Conservation (phyloP, 2,329 filamentous ascomycete species). For the Zasmidium angulare region DNA sequence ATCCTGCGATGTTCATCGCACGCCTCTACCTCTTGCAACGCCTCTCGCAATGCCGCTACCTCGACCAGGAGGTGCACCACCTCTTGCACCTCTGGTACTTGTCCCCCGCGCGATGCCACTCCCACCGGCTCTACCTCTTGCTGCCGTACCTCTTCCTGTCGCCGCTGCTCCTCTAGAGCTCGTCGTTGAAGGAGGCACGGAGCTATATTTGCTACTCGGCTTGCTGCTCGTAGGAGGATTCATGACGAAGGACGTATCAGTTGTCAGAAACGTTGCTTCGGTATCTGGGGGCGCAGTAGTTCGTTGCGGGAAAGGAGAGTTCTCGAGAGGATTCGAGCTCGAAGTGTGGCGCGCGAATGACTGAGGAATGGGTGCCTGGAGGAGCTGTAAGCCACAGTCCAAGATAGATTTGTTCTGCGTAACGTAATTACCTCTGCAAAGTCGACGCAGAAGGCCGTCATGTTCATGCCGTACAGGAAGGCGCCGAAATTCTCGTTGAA, state of each 20-base stretch:
- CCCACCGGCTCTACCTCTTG: slow-evolving; percentile 12
- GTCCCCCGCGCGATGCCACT: slow-evolving; percentile 37
- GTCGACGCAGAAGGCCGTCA: slow-evolving; percentile 99
- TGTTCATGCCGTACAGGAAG: slow-evolving; percentile 94
- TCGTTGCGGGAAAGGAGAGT: slow-evolving; percentile 24
- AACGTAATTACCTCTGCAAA: slow-evolving; percentile 86
- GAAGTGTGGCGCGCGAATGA: slow-evolving; percentile 68
- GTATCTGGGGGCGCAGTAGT: slow-evolving; percentile 14
- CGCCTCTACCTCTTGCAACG: slow-evolving; percentile 1
- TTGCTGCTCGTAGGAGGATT: slow-evolving; percentile 59
- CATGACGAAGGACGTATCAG: slow-evolving; percentile 85
- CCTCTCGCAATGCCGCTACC: slow-evolving; percentile 30
- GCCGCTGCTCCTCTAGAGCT: slow-evolving; percentile 22
- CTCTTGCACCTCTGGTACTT: slow-evolving; percentile 22
- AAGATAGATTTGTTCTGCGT: no score
- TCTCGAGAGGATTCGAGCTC: slow-evolving; percentile 24
- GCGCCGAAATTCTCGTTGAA: slow-evolving; percentile 96
- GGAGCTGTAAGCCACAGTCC: neutral
- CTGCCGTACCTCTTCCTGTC: slow-evolving; percentile 11
- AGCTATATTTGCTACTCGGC: slow-evolving; percentile 35
- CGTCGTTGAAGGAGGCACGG: slow-evolving; percentile 20
- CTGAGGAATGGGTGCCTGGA: slow-evolving; percentile 66
- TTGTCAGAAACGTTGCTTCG: slow-evolving; percentile 90
- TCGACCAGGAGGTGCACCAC: slow-evolving; percentile 15
- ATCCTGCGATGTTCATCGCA: neutral